Conservation (phyloP, 257 asterid genomes). For the Lithospermum erythrorhizon region DNA sequence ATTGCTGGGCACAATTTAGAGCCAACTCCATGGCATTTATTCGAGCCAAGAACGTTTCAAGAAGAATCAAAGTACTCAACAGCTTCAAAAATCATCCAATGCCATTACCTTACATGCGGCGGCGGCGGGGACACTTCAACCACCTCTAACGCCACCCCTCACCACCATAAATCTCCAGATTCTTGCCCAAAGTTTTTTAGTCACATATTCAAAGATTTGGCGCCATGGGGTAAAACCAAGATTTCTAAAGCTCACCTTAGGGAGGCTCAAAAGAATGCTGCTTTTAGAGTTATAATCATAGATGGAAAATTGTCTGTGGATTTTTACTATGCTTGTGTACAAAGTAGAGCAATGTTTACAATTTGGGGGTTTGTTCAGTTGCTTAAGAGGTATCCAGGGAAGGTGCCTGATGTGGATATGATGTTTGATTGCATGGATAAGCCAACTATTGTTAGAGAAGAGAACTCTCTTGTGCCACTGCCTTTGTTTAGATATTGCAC, state of each 20-base stretch:
- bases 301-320: constrained; percentile 21
- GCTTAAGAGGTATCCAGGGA: constrained; percentile 20
- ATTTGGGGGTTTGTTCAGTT: constrained; percentile 27
- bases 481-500: constrained; percentile 82
- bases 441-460: constrained; percentile 19
- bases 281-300: constrained; percentile 19
- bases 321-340: not conserved
- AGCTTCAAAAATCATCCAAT: constrained; percentile 41
- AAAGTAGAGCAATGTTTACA: constrained; percentile 14
- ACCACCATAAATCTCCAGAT: not conserved
- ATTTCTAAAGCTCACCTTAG: constrained; percentile 19
- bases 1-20: constrained; percentile 62
- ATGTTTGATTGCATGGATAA: constrained; percentile 25
- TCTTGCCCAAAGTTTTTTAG: constrained; percentile 22
- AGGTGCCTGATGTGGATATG: constrained; percentile 20
- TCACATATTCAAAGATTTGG: constrained; percentile 27
- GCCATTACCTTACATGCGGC: constrained; percentile 45
- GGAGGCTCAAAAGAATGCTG: constrained; percentile 10
- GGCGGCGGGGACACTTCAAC: not conserved
- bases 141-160: not conserved
- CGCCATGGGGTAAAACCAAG: constrained; percentile 23
- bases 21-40: constrained; percentile 71
- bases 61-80: constrained; percentile 32
- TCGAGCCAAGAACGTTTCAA: constrained; percentile 27
- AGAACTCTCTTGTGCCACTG: constrained; percentile 27